Percentiles rank a stretch among this genome's conserved stretches.
Evolutionary conservation across 768 basidiomycete species (phyloP).

Genomic region (Scleroderma bovista): DNA sequence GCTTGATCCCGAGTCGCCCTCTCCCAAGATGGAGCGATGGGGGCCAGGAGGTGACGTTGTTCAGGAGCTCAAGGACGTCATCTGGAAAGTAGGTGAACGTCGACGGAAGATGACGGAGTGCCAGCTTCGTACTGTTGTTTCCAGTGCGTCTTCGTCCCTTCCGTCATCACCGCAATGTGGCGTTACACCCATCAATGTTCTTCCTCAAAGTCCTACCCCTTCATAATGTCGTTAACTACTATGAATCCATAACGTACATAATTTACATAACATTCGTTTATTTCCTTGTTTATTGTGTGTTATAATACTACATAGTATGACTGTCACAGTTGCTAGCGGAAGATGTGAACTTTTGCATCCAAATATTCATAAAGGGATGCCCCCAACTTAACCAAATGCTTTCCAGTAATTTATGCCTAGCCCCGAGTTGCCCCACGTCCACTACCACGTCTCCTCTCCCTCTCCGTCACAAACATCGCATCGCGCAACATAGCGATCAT

Average conservation of each 20-base stretch:
- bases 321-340: background rate
- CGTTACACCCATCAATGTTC: constrained; percentile 35
- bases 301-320: background rate
- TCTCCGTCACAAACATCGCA: constrained; percentile 81
- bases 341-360: no score
- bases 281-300: constrained; percentile 1
- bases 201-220: constrained; percentile 26
- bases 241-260: constrained; percentile 5
- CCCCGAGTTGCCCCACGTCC: constrained; percentile 72
- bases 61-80: constrained; percentile 80
- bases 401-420: no score
- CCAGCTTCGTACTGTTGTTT: constrained; percentile 5
- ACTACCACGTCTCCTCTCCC: constrained; percentile 77
- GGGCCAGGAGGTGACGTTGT: constrained; percentile 77
- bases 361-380: no score
- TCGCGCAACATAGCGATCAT: constrained; percentile 66
- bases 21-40: constrained; percentile 42
- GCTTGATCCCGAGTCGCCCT: constrained; percentile 10
- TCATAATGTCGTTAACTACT: constrained; percentile 15
- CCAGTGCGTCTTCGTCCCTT: constrained; percentile 6
- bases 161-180: constrained; percentile 1
- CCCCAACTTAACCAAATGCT: no score
- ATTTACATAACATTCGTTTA: constrained; percentile 11
- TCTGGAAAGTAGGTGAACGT: constrained; percentile 78
- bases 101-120: constrained; percentile 45